Percentiles rank a stretch among this genome's conserved stretches.
Conservation (phyloP, 2,329 filamentous ascomycete genomes). For the Colletotrichum chlorophyti region DNA sequence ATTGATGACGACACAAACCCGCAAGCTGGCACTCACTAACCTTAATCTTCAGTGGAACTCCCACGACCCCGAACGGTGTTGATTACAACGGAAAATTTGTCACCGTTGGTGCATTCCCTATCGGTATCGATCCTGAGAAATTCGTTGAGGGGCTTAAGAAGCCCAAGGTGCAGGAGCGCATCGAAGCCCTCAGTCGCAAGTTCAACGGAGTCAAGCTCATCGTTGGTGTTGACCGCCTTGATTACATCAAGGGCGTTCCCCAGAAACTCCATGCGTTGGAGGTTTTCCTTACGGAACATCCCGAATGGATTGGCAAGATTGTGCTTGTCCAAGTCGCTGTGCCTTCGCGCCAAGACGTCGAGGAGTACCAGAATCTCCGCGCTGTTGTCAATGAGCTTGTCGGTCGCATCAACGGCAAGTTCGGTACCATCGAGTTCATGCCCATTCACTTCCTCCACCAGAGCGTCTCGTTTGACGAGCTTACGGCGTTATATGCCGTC, state of each 20-base stretch:
- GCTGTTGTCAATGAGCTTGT: conserved; percentile 97
- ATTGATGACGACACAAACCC: too few species aligned
- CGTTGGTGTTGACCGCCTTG: conserved; percentile 93
- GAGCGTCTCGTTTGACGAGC: conserved; percentile 91
- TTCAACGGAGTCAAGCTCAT: conserved; percentile 97
- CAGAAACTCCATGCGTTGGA: conserved; percentile 97
- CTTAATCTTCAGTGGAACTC: conserved; percentile 55
- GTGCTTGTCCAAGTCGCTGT: conserved; percentile 96
- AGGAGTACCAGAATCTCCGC: conserved; percentile 96
- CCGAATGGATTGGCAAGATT: conserved; percentile 97
- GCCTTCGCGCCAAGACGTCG: conserved; percentile 92
- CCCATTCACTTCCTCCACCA: conserved; percentile 99
- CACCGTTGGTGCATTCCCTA: conserved; percentile 93
- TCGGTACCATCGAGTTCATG: conserved; percentile 98
- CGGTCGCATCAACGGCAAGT: conserved; percentile 95
- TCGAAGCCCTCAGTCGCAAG: conserved; percentile 83
- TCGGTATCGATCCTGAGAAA: conserved; percentile 97
- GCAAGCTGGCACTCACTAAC: not conserved
- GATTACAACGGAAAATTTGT: conserved; percentile 89
- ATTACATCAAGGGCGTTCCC: conserved; percentile 98
- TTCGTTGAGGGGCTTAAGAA: conserved; percentile 89
- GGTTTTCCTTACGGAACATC: conserved; percentile 95
- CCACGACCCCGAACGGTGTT: conserved; percentile 91
- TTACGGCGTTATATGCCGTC: conserved; percentile 90
- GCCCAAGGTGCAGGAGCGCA: conserved; percentile 85